Evolutionary conservation across 2,329 filamentous ascomycete species (phyloP).

Genomic region (Ilyonectria robusta): DNA sequence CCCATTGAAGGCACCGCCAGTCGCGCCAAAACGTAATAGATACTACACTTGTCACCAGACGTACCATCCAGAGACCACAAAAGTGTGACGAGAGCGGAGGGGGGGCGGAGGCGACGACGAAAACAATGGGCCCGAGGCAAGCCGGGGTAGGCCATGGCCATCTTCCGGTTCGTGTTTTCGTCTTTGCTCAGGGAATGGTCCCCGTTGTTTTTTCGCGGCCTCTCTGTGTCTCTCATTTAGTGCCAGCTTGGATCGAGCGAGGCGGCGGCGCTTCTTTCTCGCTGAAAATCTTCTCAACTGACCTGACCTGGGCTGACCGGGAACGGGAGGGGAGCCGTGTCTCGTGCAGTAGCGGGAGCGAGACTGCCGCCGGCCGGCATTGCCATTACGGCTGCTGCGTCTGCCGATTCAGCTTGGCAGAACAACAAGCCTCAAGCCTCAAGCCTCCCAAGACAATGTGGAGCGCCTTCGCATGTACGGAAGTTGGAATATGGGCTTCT

Average conservation of each 20-base stretch:
- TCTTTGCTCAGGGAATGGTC: neutral
- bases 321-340: slow-evolving; percentile 2
- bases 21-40: slow-evolving; percentile 46
- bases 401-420: neutral
- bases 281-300: neutral
- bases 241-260: neutral
- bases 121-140: slow-evolving; percentile 11
- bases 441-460: slow-evolving; percentile 4
- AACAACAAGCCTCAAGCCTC: slow-evolving; percentile 1
- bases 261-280: neutral
- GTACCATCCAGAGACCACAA: slow-evolving; percentile 24
- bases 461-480: slow-evolving; percentile 19
- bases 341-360: slow-evolving; percentile 14
- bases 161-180: slow-evolving; percentile 3
- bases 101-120: neutral
- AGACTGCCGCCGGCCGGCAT: slow-evolving; percentile 23
- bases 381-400: slow-evolving; percentile 2
- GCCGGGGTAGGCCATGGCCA: slow-evolving; percentile 11
- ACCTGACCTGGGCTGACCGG: slow-evolving; percentile 8
- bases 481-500: slow-evolving; percentile 25
- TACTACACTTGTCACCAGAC: slow-evolving; percentile 33
- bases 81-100: slow-evolving; percentile 1
- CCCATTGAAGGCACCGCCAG: slow-evolving; percentile 12
- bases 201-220: neutral
- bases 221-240: slow-evolving; percentile 5